Percentiles rank a stretch among this genome's conserved stretches.
Evolutionary conservation across 2,329 filamentous ascomycete genomes (phyloP).

Genomic region (Aspergillus sp.): DNA sequence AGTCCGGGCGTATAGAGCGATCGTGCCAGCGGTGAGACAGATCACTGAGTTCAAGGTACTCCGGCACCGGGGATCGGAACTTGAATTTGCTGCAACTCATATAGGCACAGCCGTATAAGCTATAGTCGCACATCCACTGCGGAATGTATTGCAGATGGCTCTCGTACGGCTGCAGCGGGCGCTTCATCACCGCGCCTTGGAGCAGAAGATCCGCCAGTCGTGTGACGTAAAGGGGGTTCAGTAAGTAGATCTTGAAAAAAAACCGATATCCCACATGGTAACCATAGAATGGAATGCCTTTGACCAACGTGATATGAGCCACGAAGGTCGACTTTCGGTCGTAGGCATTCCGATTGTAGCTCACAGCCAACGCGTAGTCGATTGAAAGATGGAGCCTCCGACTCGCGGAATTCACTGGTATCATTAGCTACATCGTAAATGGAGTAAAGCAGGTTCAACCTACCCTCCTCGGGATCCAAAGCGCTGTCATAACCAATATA

Average conservation of each 20-base stretch:
- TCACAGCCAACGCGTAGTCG: constrained; percentile 78
- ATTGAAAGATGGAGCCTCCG: constrained; percentile 73
- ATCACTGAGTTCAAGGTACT: constrained; percentile 53
- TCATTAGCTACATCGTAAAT: constrained; percentile 6
- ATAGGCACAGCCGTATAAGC: constrained; percentile 87
- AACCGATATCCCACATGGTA: constrained; percentile 86
- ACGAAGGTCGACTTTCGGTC: constrained; percentile 65
- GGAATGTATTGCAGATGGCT: constrained; percentile 84
- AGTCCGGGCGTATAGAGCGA: constrained; percentile 52
- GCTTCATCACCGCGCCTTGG: constrained; percentile 79
- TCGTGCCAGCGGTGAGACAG: constrained; percentile 70
- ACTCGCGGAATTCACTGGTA: constrained; percentile 63
- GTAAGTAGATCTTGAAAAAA: constrained; percentile 90
- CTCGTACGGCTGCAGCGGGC: constrained; percentile 81
- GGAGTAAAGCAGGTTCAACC: constrained; percentile 15
- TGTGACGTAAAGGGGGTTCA: constrained; percentile 81
- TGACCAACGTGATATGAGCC: constrained; percentile 81
- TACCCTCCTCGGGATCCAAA: constrained; percentile 58
- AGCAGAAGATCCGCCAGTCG: constrained; percentile 76
- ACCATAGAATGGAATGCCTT: constrained; percentile 91
- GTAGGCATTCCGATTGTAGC: constrained; percentile 68
- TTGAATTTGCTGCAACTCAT: constrained; percentile 61
- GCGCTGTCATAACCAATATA: constrained; percentile 76
- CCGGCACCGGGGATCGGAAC: constrained; percentile 69
- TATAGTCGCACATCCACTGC: constrained; percentile 98